phyloP scores from a whole-genome alignment of 495 filamentous ascomycete genomes.

The Hypoxylon fragiforme region DNA sequence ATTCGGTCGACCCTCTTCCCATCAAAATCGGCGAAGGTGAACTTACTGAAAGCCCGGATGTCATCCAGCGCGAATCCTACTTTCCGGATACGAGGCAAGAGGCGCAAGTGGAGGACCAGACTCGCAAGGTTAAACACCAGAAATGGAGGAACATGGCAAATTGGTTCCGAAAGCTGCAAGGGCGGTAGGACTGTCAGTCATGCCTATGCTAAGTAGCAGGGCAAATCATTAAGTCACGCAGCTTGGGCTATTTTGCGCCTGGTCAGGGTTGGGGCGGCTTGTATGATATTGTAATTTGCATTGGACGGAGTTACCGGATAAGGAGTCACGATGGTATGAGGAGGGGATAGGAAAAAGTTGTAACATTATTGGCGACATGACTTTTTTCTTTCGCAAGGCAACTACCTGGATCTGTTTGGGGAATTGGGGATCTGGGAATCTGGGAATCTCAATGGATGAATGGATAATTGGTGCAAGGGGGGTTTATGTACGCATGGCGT shows the following conservation, averaged over 20 bases:
- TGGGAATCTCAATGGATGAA: too few relatives aligned
- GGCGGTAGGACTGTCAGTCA: slow-evolving; percentile 35
- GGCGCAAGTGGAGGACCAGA: slow-evolving; percentile 1
- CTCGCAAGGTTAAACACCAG: slow-evolving; percentile 28
- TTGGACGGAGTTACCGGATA: slow-evolving; percentile 20
- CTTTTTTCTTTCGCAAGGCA: too few relatives aligned
- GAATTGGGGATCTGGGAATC: slow-evolving; percentile 7
- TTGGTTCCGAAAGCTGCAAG: slow-evolving; percentile 39
- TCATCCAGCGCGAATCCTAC: not conserved
- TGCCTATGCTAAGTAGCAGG: slow-evolving; percentile 4
- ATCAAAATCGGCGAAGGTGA: slow-evolving; percentile 16
- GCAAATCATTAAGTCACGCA: not conserved
- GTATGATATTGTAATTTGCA: slow-evolving; percentile 23
- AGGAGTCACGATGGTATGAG: not conserved
- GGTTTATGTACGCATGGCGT: slow-evolving; percentile 4
- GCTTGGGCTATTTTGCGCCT: not conserved
- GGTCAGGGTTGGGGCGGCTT: slow-evolving; percentile 3
- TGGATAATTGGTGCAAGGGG: too few relatives aligned
- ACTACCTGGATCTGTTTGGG: slow-evolving; percentile 7
- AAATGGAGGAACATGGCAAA: slow-evolving; percentile 36
- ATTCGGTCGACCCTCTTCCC: slow-evolving; percentile 14
- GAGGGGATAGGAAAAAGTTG: slow-evolving; percentile 10
- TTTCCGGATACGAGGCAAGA: slow-evolving; percentile 3
- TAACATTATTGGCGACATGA: slow-evolving; percentile 7
- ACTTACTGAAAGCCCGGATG: slow-evolving; percentile 4